Evolutionary conservation across 352 stramenopile genomes (phyloP), one percentile per base, ranked within the genome.

Genomic region (Phytopythium litorale): DNA sequence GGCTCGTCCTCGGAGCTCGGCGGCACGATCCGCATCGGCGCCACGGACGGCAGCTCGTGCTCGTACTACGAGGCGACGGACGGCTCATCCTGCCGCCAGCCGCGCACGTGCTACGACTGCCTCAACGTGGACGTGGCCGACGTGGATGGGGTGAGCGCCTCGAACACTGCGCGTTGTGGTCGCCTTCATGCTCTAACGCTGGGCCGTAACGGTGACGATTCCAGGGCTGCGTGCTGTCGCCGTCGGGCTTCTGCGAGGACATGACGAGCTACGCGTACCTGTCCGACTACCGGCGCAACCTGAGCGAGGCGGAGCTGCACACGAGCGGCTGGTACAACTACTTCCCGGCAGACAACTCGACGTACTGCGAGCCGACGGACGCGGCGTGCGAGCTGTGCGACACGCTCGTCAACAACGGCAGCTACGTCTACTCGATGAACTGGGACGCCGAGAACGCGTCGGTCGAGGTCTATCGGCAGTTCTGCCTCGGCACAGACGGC

Each of bases 51-150:
- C 58, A 76, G 87, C 55, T 79, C 73, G 35, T 92, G 83, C 66
- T 81, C 74, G 62, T 89, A 87, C 67, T 88, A 89, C 71, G 60
- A 63, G 11, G 55, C 72, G n/a, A 49, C 71, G 23, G 56, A 70
- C 9, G 65, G 61, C n/a, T 58, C 64, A 43, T 71, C 53, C 7
- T 92, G 83, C 52, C 81, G 78, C 12, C 62, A 87, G 59, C 79
- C 83, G 37, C 79, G 83, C 43, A 78, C 70, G 0, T 92, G 83
- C 58, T 87, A 82, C 60, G 81, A 90, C 69, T 92, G 83, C 68
- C 67, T 92, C 32, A 90, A 90, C 63, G 58, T 64, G 43, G 59
- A 66, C 32, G 58, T 89, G 8, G 45, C 60, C 8, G 64, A 64
- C 1, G 71, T 75, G 32, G 64, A 23, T 9, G 58, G 42, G n/a